Percentiles rank a stretch among this genome's conserved stretches.
These are phyloP conservation scores for Bipolaris sorokiniana DNA, from an alignment of 2,329 filamentous ascomycete species.

Conservation along the genomic window DNA sequence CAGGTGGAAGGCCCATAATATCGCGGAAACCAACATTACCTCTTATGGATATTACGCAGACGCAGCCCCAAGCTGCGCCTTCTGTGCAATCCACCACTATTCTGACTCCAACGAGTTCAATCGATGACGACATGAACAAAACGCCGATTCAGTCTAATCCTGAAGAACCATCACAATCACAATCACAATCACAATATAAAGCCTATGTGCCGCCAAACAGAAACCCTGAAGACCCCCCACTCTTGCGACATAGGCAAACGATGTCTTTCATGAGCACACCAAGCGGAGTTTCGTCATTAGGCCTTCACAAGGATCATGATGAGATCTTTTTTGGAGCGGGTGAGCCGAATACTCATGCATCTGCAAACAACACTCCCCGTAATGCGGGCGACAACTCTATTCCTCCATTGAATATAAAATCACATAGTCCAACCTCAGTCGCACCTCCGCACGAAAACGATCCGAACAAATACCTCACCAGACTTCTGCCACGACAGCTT, in stretches of 20 bases:
- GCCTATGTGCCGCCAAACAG: slow-evolving; percentile 40
- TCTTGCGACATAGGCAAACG: slow-evolving; percentile 31
- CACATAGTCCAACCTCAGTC: slow-evolving; percentile 23
- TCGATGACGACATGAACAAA: slow-evolving; percentile 39
- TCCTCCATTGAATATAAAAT: slow-evolving; percentile 32
- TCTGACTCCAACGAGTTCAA: slow-evolving; percentile 45
- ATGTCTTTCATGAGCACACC: slow-evolving; percentile 27
- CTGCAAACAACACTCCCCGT: slow-evolving; percentile 25
- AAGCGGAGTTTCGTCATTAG: slow-evolving; percentile 12
- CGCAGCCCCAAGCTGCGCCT: slow-evolving; percentile 22
- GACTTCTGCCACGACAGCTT: slow-evolving; percentile 30
- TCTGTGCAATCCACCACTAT: slow-evolving; percentile 40
- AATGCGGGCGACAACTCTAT: slow-evolving; percentile 32
- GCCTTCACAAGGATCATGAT: slow-evolving; percentile 31
- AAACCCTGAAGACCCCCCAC: slow-evolving; percentile 15
- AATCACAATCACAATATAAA: slow-evolving; percentile 37
- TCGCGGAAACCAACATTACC: slow-evolving; percentile 27
- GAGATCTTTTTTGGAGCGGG: slow-evolving; percentile 46
- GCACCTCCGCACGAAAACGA: slow-evolving; percentile 21
- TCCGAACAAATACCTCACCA: slow-evolving; percentile 25
- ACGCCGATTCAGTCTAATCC: slow-evolving; percentile 42
- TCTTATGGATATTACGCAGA: slow-evolving; percentile 17
- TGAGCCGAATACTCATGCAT: slow-evolving; percentile 16
- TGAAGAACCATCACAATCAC: slow-evolving; percentile 30
- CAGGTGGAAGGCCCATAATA: slow-evolving; percentile 60